Conservation (phyloP, 1,139 yeast genomes). For the Lodderomyces orthopsilosis region DNA sequence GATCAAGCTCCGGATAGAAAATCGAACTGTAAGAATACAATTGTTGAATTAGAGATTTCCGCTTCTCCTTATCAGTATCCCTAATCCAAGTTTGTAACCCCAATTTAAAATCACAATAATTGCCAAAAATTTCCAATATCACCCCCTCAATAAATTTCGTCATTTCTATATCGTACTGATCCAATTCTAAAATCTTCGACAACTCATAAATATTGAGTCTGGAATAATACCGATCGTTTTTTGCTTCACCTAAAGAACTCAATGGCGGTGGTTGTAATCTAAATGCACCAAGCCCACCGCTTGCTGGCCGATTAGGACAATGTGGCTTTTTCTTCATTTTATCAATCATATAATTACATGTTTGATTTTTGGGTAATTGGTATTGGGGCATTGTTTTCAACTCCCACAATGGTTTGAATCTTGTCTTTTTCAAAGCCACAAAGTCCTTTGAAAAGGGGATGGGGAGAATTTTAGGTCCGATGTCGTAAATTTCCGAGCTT, state of each 20-base stretch:
- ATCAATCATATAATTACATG: conserved; percentile 9
- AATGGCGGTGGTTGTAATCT: conserved; percentile 1
- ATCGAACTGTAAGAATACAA: conserved; percentile 46
- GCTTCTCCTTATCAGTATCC: conserved; percentile 57
- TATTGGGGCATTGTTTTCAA: conserved; percentile 8
- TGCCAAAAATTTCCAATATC: conserved; percentile 55
- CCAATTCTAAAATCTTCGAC: conserved; percentile 24
- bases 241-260: conserved; percentile 5
- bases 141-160: conserved; percentile 48
- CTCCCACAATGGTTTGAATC: conserved; percentile 12
- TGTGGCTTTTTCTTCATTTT: conserved; percentile 1
- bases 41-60: conserved; percentile 48
- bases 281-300: conserved; percentile 3
- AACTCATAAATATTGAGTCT: conserved; percentile 30
- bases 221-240: conserved; percentile 23
- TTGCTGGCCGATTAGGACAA: conserved; percentile 11
- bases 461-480: conserved; percentile 15
- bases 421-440: conserved; percentile 8
- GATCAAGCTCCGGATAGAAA: conserved; percentile 49
- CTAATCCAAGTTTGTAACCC: conserved; percentile 83
- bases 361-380: conserved; percentile 9
- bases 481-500: conserved; percentile 12
- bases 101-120: conserved; percentile 60
- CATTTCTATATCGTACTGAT: conserved; percentile 21
- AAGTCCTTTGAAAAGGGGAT: conserved; percentile 15